Conservation (phyloP, 805 yeast genomes). For the Pichia californica region DNA sequence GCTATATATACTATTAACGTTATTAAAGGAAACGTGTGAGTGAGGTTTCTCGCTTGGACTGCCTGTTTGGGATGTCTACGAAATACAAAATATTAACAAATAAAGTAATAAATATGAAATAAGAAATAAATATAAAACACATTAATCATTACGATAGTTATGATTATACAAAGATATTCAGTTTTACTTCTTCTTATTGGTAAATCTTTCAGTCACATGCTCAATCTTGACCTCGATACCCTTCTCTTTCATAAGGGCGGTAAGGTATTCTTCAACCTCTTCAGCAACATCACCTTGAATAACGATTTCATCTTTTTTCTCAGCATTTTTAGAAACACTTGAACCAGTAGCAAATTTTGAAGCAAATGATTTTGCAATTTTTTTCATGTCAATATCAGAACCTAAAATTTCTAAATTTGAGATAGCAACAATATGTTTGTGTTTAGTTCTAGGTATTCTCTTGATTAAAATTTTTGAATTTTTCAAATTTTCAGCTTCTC, state of each 20-base stretch:
- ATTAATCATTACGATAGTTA: no score
- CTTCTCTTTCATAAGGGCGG: conserved; percentile 65
- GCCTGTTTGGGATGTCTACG: no score
- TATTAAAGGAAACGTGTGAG: no score
- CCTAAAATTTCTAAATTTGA: conserved; percentile 69
- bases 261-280: conserved; percentile 75
- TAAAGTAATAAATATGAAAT: no score
- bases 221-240: conserved; percentile 90
- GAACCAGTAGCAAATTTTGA: conserved; percentile 96
- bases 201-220: conserved; percentile 74
- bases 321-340: conserved; percentile 81
- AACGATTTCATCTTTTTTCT: conserved; percentile 85
- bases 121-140: no score
- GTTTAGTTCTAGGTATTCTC: conserved; percentile 83
- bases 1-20: no score
- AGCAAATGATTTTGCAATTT: conserved; percentile 85
- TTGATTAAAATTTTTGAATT: conserved; percentile 78
- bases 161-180: no score
- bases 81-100: no score
- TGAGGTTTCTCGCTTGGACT: no score
- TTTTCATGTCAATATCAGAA: conserved; percentile 85
- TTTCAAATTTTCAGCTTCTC: conserved; percentile 72
- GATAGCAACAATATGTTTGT: conserved; percentile 81
- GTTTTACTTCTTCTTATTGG: conserved; percentile 45
- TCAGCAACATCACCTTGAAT: conserved; percentile 95